Conservation (phyloP, 2,329 filamentous ascomycete species). For the Pseudonectria buxi region DNA sequence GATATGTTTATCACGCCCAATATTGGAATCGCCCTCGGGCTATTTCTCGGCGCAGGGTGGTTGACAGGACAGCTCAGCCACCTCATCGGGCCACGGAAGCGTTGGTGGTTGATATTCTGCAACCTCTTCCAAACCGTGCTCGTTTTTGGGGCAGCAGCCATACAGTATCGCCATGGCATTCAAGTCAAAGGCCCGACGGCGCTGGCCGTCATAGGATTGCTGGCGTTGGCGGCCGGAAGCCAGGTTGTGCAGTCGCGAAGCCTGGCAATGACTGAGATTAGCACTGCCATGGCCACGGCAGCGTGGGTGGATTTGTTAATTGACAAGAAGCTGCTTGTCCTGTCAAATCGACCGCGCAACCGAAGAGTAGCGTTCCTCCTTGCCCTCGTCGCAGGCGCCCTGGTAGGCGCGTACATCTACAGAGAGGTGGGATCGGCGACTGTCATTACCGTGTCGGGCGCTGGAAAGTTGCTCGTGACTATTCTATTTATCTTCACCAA, state of each 20-base stretch:
- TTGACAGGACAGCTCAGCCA: conserved; percentile 52
- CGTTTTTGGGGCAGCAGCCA: conserved; percentile 44
- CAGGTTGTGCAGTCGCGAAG: conserved; percentile 53
- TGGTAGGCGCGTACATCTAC: conserved; percentile 45
- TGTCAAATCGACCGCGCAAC: conserved; percentile 43
- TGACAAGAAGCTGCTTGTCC: conserved; percentile 42
- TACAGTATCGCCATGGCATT: conserved; percentile 39
- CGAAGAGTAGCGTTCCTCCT: conserved; percentile 44
- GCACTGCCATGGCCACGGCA: conserved; percentile 58
- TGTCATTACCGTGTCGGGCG: conserved; percentile 18
- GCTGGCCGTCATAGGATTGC: conserved; percentile 39
- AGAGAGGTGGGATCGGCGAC: conserved; percentile 15
- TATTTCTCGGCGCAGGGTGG: conserved; percentile 50
- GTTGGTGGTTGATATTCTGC: conserved; percentile 48
- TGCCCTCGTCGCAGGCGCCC: conserved; percentile 39
- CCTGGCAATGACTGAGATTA: conserved; percentile 53
- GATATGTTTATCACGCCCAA: conserved; percentile 46
- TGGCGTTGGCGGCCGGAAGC: conserved; percentile 50
- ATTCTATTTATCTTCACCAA: conserved; percentile 15
- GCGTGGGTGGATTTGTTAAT: conserved; percentile 55
- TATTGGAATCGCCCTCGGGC: conserved; percentile 46
- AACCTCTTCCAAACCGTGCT: conserved; percentile 48
- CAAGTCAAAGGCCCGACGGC: conserved; percentile 30
- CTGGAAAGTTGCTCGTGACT: conserved; percentile 18
- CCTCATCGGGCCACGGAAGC: conserved; percentile 40